Base-by-base conservation (phyloP, 306 rosid genomes). In the Glycyrrhiza uralensis region DNA sequence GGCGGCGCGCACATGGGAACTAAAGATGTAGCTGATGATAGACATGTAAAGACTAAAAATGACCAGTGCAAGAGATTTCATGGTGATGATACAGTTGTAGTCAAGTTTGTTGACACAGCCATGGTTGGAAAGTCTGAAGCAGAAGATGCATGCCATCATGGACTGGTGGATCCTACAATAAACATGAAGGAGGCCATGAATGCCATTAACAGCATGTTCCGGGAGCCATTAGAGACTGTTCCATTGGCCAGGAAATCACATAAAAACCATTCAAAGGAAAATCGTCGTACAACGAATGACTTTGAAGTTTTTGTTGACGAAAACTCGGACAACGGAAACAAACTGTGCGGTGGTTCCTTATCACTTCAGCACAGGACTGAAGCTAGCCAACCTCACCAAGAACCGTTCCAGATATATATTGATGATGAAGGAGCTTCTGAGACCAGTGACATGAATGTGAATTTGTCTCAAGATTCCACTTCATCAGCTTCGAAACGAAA, bases 161-260 rank as follows among this genome's bases (percentile, higher is more conserved):
- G 99, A 46, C 72, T 91, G 75, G 91, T 91, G 35, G 99, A 94
- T 78, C 99, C 99, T 46, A 91, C 99, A 5, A 77, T 94, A 81
- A 94, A 94, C 71, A 87, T 91, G 97, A 94, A 89, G 83, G 96
- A 94, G 76, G 99, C 96, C 17, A 91, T 89, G 91, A 84, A 76
- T 76, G 95, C 84, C 76, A 91, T 94, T 60, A 87, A 91, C 72
- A 79, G 85, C 78, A 94, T 91, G 99, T 94, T 94, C 78, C 76
- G 87, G 46, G 92, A 84, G 68, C 97, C 99, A 56, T 59, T 94
- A 55, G 91, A 87, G 71, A 74, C 79, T 29, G 85, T 69, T 77
- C 80, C 84, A 12, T 55, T 82, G 33, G 71, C 80, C 39, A 80
- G 82, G 80, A 82, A 84, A 77, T 78, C 90, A 18, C 69, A 47